These are phyloP conservation scores for Verticillium albo-atrum DNA, from an alignment of 2,329 filamentous ascomycete genomes.

Conservation along the genomic window DNA sequence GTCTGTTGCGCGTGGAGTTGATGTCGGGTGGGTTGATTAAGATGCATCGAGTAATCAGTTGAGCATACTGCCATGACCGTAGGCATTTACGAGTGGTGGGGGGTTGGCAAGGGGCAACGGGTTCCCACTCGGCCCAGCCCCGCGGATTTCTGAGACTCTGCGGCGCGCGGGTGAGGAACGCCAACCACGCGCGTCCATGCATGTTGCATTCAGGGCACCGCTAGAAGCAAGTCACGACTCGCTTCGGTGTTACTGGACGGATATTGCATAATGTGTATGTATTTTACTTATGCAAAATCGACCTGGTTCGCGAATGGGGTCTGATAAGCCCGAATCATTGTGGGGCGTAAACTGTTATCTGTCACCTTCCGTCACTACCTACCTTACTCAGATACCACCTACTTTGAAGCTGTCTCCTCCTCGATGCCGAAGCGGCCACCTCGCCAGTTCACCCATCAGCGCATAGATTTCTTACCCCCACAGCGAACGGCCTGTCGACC, in stretches of 20 bases:
- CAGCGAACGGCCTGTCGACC: background rate
- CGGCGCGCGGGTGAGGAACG: background rate
- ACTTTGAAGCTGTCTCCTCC: background rate
- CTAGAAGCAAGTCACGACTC: too few species aligned
- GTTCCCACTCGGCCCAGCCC: background rate
- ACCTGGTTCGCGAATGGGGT: too few species aligned
- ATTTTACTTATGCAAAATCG: background rate
- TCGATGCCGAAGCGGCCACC: background rate
- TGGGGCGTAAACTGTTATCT: background rate
- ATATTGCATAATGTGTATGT: background rate
- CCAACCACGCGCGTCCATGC: background rate
- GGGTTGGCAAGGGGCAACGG: background rate
- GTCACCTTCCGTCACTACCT: background rate
- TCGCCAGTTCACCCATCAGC: background rate
- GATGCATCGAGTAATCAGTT: too few species aligned
- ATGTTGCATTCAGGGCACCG: too few species aligned
- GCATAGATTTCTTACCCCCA: background rate
- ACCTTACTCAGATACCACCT: background rate
- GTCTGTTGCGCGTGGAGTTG: too few species aligned
- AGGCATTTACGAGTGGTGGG: too few species aligned
- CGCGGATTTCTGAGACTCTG: background rate
- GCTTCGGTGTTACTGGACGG: too few species aligned
- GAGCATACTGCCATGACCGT: too few species aligned
- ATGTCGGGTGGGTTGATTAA: too few species aligned
- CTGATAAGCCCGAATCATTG: background rate